These are phyloP conservation scores for Pseudotsuga menziesii DNA, from an alignment of 75 land plant genomes.

Conservation along the genomic window DNA sequence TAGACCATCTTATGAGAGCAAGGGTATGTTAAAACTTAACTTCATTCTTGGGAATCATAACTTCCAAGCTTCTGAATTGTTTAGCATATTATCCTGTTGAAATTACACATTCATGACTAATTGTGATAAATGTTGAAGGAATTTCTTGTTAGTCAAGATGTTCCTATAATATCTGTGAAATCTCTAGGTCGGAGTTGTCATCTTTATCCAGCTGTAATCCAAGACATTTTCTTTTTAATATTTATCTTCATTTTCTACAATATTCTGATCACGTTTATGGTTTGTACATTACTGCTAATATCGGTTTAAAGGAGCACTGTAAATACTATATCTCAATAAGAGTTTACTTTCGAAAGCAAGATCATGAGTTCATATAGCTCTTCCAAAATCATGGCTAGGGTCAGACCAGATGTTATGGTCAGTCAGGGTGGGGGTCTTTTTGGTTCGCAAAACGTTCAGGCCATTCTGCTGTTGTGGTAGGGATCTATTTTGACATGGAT, in stretches of 20 bases:
- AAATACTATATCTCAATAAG: too few relatives aligned
- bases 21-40: slow-evolving; percentile 50
- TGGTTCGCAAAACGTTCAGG: too few relatives aligned
- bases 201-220: neutral
- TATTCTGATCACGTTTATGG: too few relatives aligned
- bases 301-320: too few relatives aligned
- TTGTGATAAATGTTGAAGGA: slow-evolving; percentile 1
- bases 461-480: too few relatives aligned
- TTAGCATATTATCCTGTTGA: slow-evolving; percentile 2
- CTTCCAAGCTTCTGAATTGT: neutral
- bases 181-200: neutral
- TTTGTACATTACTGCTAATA: too few relatives aligned
- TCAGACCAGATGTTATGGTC: too few relatives aligned
- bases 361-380: too few relatives aligned
- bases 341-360: too few relatives aligned
- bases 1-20: slow-evolving; percentile 90
- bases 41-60: neutral
- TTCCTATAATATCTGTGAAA: neutral
- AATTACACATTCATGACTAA: neutral
- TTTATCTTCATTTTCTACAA: neutral
- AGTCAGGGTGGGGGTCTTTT: too few relatives aligned
- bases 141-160: neutral
- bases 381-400: too few relatives aligned
- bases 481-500: too few relatives aligned
- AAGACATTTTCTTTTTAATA: neutral